Evolutionary conservation across 805 yeast species (phyloP).

Genomic region (Ogataea pilisensis): DNA sequence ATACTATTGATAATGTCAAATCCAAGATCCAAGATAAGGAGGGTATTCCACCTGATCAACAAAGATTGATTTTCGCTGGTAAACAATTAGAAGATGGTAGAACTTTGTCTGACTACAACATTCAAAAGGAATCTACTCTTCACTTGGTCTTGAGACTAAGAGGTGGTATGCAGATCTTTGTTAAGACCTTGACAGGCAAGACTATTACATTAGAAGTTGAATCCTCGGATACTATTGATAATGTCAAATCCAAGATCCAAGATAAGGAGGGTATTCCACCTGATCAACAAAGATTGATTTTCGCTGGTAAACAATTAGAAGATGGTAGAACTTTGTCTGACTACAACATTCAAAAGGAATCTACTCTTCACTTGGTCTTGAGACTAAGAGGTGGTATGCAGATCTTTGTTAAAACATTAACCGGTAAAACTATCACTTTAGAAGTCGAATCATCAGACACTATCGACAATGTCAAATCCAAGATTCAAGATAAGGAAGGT

Average conservation of each 20-base stretch:
- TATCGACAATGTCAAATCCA: constrained; percentile 39
- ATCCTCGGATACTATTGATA: constrained; percentile 42
- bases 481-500: constrained; percentile 41
- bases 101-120: too few relatives aligned
- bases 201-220: constrained; percentile 79
- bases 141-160: too few relatives aligned
- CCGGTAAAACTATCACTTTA: constrained; percentile 92
- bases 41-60: too few relatives aligned
- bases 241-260: constrained; percentile 40
- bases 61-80: too few relatives aligned
- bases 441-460: constrained; percentile 63
- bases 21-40: too few relatives aligned
- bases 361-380: constrained; percentile 33
- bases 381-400: constrained; percentile 50
- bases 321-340: constrained; percentile 91
- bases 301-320: constrained; percentile 42
- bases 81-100: too few relatives aligned
- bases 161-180: constrained; percentile 92
- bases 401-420: constrained; percentile 77
- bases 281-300: constrained; percentile 39
- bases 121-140: too few relatives aligned
- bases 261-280: constrained; percentile 43
- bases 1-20: too few relatives aligned
- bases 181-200: constrained; percentile 87
- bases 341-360: constrained; percentile 48